Evolutionary conservation across 441 rosid genomes (phyloP), one percentile per base, ranked within the genome.

Genomic region (Metrosideros polymorpha): DNA sequence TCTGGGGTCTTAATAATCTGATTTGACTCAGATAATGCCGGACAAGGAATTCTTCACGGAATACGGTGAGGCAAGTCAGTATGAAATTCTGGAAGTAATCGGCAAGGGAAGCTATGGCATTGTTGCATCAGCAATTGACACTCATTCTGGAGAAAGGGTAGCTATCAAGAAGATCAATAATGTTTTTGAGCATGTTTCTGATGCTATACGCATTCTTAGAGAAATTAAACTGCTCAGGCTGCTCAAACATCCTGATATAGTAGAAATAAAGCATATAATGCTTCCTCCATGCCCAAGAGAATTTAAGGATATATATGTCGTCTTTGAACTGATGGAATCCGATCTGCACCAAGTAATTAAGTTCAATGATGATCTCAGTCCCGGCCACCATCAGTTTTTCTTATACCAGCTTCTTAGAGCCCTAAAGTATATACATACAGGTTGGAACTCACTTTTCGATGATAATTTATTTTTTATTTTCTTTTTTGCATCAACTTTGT

Each of bases 131-230:
- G 84, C 84, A 32, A 83, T 83, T 49, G 84, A 83, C 39, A 83
- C 84, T 29, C 84, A 83, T 83, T 51, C 84, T 35, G 84, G 84
- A 83, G 84, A 83, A 83, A 83, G 84, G 57, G 84, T 83, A 27
- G 84, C 84, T 83, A 83, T 83, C 45, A 83, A 83, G 59, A 83
- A 83, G 84, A 83, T 83, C 61, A 83, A 83, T 83, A 83, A 83
- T 52, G 57, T 83, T 24, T 83, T 83, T 35, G 84, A 83, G 59
- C 84, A 83, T 29, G 84, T 83, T 53, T 83, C 84, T 0, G 84
- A 83, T 83, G 84, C 84, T 55, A 83, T 83, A 83, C 84, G 84
- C 43, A 83, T 83, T 83, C 84, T 83, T 83, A 83, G 84, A 83
- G 84, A 83, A 55, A 83, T 83, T 52, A 83, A 83, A 61, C 84